A percentile compares a stretch with the other conserved stretches of the same genome.
Evolutionary conservation across 176 grass and related monocot genomes (phyloP).

Genomic region (Hordeum marinum): DNA sequence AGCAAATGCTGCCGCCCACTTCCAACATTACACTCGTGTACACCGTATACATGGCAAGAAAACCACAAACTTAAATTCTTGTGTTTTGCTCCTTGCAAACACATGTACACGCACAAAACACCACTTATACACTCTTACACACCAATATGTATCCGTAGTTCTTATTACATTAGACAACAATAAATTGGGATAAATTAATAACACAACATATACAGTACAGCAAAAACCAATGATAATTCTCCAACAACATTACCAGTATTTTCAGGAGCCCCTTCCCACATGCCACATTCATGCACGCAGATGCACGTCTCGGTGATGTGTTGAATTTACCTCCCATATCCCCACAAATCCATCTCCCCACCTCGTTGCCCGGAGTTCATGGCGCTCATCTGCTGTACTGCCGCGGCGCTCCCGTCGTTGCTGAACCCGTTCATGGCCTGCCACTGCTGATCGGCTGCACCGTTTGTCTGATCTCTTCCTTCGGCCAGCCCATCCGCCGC

Average conservation of each 20-base stretch:
- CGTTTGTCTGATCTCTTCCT: slow-evolving; percentile 34
- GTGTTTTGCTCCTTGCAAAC: neutral
- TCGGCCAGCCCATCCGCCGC: slow-evolving; percentile 26
- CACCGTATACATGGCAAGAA: slow-evolving; percentile 5
- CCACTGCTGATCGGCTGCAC: slow-evolving; percentile 51
- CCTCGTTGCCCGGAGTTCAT: slow-evolving; percentile 61
- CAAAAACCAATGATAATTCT: slow-evolving; percentile 35
- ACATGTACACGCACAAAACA: neutral
- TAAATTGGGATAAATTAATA: slow-evolving; percentile 38
- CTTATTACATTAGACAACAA: slow-evolving; percentile 45
- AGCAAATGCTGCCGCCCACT: slow-evolving; percentile 13
- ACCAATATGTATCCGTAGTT: slow-evolving; percentile 23
- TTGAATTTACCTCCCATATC: slow-evolving; percentile 59
- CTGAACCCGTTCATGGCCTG: slow-evolving; percentile 63
- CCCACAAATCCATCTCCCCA: slow-evolving; percentile 92
- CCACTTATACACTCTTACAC: neutral
- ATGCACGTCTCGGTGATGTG: neutral
- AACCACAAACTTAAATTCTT: slow-evolving; percentile 1
- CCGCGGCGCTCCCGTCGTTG: slow-evolving; percentile 22
- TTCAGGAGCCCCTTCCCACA: neutral
- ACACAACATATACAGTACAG: slow-evolving; percentile 32
- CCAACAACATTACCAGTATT: neutral
- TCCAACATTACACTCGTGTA: neutral
- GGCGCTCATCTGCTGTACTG: slow-evolving; percentile 71
- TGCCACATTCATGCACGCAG: neutral